These are phyloP conservation scores for Phtheirospermum japonicum DNA, from an alignment of 257 asterid species.

Conservation along the genomic window DNA sequence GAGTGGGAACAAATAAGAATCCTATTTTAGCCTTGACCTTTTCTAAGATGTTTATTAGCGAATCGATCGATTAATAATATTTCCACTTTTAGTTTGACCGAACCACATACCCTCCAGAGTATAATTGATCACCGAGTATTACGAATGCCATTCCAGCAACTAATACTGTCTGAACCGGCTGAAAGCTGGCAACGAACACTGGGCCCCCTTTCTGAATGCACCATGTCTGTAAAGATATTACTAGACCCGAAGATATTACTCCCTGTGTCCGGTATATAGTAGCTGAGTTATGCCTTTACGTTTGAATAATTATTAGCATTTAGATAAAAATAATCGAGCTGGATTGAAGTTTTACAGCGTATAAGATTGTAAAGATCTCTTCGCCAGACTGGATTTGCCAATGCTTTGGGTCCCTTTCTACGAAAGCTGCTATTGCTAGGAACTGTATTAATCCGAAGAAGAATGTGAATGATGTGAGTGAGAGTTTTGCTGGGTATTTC, in stretches of 20 bases:
- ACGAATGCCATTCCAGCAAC: constrained; percentile 78
- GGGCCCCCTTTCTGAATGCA: constrained; percentile 93
- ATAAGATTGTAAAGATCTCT: constrained; percentile 68
- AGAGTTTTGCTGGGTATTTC: constrained; percentile 87
- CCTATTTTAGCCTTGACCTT: neutral
- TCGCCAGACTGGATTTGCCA: constrained; percentile 72
- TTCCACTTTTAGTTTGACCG: neutral
- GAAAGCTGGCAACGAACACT: constrained; percentile 83
- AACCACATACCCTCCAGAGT: constrained; percentile 70
- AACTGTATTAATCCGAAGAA: constrained; percentile 80
- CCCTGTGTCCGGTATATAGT: constrained; percentile 50
- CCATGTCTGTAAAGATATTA: constrained; percentile 83
- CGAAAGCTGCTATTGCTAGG: constrained; percentile 73
- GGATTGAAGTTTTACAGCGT: constrained; percentile 53
- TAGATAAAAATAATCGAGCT: no score
- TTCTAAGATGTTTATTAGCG: neutral
- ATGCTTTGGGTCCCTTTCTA: constrained; percentile 57
- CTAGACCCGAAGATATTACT: constrained; percentile 75
- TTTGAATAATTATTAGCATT: no score
- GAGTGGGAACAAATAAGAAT: constrained; percentile 15
- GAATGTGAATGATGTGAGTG: constrained; percentile 80
- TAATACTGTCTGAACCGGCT: constrained; percentile 83
- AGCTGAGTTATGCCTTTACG: constrained; percentile 9
- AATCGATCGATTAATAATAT: neutral
- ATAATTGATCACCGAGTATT: constrained; percentile 65